phyloP scores from a whole-genome alignment of 2,329 filamentous ascomycete genomes.

The Ophiosphaerella narmari region DNA sequence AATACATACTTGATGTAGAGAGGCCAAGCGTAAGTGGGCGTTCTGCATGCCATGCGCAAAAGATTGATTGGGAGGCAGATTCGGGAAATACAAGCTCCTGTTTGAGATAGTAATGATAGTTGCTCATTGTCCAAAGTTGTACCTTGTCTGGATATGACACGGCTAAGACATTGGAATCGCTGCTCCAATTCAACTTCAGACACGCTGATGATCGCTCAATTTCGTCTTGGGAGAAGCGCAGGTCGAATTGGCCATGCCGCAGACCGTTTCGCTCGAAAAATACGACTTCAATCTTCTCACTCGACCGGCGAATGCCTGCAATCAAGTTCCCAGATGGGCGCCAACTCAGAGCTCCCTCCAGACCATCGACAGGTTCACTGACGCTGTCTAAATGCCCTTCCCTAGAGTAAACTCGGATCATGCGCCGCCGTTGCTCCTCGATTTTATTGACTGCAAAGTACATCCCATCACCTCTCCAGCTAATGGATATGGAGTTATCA shows the following conservation, averaged over 20 bases:
- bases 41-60: slow-evolving; percentile 77
- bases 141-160: slow-evolving; percentile 73
- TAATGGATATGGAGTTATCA: slow-evolving; percentile 72
- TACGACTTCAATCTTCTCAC: slow-evolving; percentile 75
- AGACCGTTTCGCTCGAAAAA: slow-evolving; percentile 99
- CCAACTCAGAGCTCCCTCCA: slow-evolving; percentile 91
- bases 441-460: slow-evolving; percentile 85
- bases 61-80: slow-evolving; percentile 12
- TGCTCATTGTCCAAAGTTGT: slow-evolving; percentile 97
- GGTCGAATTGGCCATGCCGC: slow-evolving; percentile 90
- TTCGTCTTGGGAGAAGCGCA: slow-evolving; percentile 68
- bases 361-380: slow-evolving; percentile 88
- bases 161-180: slow-evolving; percentile 87
- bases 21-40: slow-evolving; percentile 72
- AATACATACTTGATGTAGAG: slow-evolving; percentile 41
- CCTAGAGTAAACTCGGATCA: slow-evolving; percentile 87
- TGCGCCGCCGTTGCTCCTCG: slow-evolving; percentile 70
- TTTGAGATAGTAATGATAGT: slow-evolving; percentile 98
- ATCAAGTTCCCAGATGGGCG: slow-evolving; percentile 88
- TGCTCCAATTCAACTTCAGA: slow-evolving; percentile 81
- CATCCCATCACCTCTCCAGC: slow-evolving; percentile 92
- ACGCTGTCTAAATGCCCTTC: slow-evolving; percentile 91
- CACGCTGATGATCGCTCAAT: slow-evolving; percentile 59
- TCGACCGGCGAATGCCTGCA: slow-evolving; percentile 77
- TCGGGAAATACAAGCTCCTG: slow-evolving; percentile 67